These are phyloP conservation scores for Amesomyces nigricolor DNA, from an alignment of 2,329 filamentous ascomycete genomes.

Conservation along the genomic window DNA sequence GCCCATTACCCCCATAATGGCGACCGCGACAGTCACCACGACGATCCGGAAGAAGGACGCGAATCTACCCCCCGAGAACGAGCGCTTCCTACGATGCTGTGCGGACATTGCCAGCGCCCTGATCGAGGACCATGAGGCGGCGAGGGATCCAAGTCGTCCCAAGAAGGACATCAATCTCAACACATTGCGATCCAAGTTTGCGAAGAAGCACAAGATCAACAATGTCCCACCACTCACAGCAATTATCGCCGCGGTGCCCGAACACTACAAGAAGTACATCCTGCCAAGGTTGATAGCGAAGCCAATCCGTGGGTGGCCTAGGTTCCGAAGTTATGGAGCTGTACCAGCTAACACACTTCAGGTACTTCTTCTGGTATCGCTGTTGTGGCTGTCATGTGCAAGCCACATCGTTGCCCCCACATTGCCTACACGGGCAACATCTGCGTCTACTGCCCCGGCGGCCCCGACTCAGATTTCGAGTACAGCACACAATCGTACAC, in stretches of 20 bases:
- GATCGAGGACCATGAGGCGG: conserved; percentile 87
- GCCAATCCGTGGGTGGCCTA: conserved; percentile 65
- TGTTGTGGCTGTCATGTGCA: conserved; percentile 99
- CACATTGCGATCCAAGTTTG: conserved; percentile 73
- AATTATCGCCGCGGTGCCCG: conserved; percentile 97
- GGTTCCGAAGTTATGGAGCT: background rate
- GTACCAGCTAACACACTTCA: conserved; percentile 29
- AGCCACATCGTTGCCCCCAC: conserved; percentile 93
- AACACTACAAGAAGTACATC: conserved; percentile 99
- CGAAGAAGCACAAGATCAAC: conserved; percentile 87
- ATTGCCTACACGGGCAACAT: conserved; percentile 99
- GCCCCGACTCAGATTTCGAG: conserved; percentile 96
- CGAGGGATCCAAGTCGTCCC: conserved; percentile 64
- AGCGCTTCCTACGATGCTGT: conserved; percentile 88
- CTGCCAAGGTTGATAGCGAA: conserved; percentile 94
- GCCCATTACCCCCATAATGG: conserved; percentile 23
- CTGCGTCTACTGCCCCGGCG: conserved; percentile 96
- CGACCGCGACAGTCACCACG: conserved; percentile 45
- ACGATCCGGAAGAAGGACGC: conserved; percentile 66
- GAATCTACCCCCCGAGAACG: conserved; percentile 84
- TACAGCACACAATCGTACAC: conserved; percentile 99
- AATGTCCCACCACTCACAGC: conserved; percentile 88
- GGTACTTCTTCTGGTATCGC: conserved; percentile 94
- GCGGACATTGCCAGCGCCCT: conserved; percentile 91
- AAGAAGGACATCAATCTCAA: conserved; percentile 92